Conservation (phyloP, 768 basidiomycete genomes). For the Boletus vermiculosoides region DNA sequence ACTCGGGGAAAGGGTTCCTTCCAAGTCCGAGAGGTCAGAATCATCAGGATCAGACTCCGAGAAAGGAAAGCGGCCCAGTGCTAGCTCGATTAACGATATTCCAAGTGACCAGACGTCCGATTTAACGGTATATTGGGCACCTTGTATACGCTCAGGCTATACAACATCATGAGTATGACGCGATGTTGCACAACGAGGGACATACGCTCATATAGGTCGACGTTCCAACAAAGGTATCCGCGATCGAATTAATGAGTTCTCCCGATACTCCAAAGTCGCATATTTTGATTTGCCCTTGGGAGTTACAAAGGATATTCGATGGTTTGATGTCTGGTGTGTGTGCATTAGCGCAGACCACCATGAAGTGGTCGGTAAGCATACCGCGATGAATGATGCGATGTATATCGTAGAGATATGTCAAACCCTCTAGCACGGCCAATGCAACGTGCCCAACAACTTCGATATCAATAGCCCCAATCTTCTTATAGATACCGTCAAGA, state of each 20-base stretch:
- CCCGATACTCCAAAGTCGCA: slow-evolving; percentile 99
- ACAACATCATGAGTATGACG: slow-evolving; percentile 15
- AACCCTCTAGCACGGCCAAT: slow-evolving; percentile 89
- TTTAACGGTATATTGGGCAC: slow-evolving; percentile 97
- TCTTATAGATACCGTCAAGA: slow-evolving; percentile 94
- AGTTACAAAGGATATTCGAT: slow-evolving; percentile 95
- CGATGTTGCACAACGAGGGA: slow-evolving; percentile 21
- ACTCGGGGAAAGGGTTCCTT: slow-evolving; percentile 75
- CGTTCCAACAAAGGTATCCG: slow-evolving; percentile 98
- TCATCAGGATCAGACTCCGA: slow-evolving; percentile 77
- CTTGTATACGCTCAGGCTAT: slow-evolving; percentile 98
- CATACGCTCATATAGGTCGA: slow-evolving; percentile 99
- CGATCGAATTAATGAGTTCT: slow-evolving; percentile 97
- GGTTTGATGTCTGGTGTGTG: slow-evolving; percentile 87
- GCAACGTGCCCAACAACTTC: slow-evolving; percentile 92
- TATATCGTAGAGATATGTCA: slow-evolving; percentile 96
- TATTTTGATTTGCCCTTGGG: slow-evolving; percentile 94
- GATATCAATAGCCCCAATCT: slow-evolving; percentile 90
- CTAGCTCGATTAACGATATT: slow-evolving; percentile 95
- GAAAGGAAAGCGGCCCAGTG: slow-evolving; percentile 96
- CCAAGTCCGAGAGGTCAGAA: slow-evolving; percentile 74
- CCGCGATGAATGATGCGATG: slow-evolving; percentile 99
- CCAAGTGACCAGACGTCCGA: slow-evolving; percentile 99
- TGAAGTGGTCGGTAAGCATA: slow-evolving; percentile 39
- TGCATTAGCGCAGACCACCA: slow-evolving; percentile 17